Conservation (phyloP, 305 asterid genomes). For the Fraxinus greggii region DNA sequence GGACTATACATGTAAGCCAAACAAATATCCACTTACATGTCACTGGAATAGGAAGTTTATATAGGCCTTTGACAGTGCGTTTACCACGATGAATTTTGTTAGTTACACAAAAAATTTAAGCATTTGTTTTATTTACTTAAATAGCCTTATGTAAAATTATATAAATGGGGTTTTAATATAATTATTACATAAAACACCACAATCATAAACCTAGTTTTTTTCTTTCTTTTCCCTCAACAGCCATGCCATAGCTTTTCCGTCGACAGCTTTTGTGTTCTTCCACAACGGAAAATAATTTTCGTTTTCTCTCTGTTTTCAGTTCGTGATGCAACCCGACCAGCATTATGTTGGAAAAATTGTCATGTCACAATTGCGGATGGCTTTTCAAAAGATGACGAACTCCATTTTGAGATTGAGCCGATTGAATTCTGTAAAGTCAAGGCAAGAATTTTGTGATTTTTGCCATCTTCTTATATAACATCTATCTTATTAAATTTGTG, state of each 20-base stretch:
- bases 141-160: no score
- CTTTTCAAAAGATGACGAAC: slow-evolving; percentile 88
- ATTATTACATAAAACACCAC: no score
- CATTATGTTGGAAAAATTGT: slow-evolving; percentile 84
- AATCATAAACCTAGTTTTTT: no score
- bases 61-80: not conserved
- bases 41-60: not conserved
- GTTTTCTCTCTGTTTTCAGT: slow-evolving; percentile 43
- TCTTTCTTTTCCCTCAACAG: no score
- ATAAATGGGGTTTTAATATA: no score
- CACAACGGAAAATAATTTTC: no score
- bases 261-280: no score
- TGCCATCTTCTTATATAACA: not conserved
- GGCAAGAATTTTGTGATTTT: slow-evolving; percentile 48
- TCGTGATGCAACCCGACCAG: slow-evolving; percentile 85
- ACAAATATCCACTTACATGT: not conserved
- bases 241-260: no score
- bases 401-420: slow-evolving; percentile 93
- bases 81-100: no score
- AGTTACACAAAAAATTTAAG: no score
- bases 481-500: no score
- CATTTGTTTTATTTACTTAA: no score
- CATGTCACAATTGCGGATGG: slow-evolving; percentile 69
- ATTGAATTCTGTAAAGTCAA: slow-evolving; percentile 79
- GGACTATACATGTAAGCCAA: not conserved